phyloP scores from a whole-genome alignment of 1,284 basidiomycete species.

The Leucoagaricus sp. region DNA sequence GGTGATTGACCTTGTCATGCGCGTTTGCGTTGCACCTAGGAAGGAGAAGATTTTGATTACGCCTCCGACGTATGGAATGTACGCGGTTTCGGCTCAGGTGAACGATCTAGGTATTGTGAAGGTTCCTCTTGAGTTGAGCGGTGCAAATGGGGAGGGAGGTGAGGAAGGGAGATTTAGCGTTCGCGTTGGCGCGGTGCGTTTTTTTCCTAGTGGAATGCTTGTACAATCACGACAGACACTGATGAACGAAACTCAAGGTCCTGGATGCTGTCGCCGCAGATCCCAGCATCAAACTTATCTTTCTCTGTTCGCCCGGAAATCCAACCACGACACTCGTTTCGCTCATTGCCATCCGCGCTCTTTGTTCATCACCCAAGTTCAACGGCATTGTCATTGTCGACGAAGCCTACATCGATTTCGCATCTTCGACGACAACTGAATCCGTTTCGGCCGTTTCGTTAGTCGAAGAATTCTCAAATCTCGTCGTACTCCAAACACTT shows the following conservation, averaged over 20 bases:
- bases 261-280: conserved; percentile 68
- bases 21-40: conserved; percentile 84
- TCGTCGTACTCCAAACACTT: conserved; percentile 94
- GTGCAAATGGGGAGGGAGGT: conserved; percentile 61
- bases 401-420: conserved; percentile 98
- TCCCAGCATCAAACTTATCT: conserved; percentile 85
- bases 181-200: conserved; percentile 68
- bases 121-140: conserved; percentile 72
- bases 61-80: conserved; percentile 99
- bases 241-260: too few relatives aligned
- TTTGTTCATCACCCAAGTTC: conserved; percentile 83
- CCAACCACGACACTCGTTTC: conserved; percentile 92
- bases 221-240: too few relatives aligned
- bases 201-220: not conserved
- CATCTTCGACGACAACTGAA: conserved; percentile 38
- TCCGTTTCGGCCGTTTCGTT: conserved; percentile 71
- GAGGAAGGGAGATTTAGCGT: conserved; percentile 80
- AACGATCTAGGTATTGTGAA: conserved; percentile 90
- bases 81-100: conserved; percentile 91
- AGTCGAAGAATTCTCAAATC: conserved; percentile 82
- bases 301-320: conserved; percentile 97
- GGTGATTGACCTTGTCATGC: conserved; percentile 93
- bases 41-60: conserved; percentile 78
- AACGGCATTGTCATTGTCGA: conserved; percentile 94
- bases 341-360: conserved; percentile 64